Evolutionary conservation across 2,329 filamentous ascomycete genomes (phyloP).

Genomic region (Chrysoporthe cubensis): DNA sequence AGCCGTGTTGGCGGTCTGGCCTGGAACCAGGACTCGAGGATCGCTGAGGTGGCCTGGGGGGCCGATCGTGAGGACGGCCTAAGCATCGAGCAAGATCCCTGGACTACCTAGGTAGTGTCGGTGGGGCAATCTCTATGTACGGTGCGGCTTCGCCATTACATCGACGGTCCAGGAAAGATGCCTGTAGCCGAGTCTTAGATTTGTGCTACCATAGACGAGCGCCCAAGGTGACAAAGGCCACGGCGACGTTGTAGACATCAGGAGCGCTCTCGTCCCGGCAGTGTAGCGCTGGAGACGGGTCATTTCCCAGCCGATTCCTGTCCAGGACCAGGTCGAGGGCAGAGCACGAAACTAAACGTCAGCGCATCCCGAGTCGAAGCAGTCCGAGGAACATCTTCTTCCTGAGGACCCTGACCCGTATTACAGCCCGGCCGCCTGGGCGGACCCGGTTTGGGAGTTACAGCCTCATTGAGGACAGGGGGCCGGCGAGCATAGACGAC

Average conservation of each 20-base stretch:
- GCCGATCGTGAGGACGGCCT: background rate
- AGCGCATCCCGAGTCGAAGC: background rate
- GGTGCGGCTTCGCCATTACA: background rate
- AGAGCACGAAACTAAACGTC: background rate
- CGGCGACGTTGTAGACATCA: background rate
- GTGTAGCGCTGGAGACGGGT: background rate
- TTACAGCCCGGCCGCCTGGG: constrained; percentile 5
- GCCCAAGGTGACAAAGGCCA: background rate
- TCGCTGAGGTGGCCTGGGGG: background rate
- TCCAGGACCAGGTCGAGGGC: background rate
- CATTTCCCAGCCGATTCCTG: background rate
- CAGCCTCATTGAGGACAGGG: background rate
- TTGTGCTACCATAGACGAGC: background rate
- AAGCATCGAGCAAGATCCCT: constrained; percentile 20
- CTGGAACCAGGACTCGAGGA: background rate
- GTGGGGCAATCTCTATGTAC: constrained; percentile 13
- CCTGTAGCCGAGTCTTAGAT: background rate
- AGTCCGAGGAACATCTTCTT: background rate
- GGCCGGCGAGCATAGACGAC: background rate
- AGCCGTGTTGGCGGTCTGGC: background rate
- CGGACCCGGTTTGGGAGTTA: background rate
- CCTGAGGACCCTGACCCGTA: constrained; percentile 1
- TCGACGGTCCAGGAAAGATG: background rate
- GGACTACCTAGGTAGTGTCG: constrained; percentile 1
- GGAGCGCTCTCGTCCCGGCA: background rate